These are phyloP conservation scores for Penicillium italicum DNA, from an alignment of 2,329 filamentous ascomycete genomes.

Conservation along the genomic window DNA sequence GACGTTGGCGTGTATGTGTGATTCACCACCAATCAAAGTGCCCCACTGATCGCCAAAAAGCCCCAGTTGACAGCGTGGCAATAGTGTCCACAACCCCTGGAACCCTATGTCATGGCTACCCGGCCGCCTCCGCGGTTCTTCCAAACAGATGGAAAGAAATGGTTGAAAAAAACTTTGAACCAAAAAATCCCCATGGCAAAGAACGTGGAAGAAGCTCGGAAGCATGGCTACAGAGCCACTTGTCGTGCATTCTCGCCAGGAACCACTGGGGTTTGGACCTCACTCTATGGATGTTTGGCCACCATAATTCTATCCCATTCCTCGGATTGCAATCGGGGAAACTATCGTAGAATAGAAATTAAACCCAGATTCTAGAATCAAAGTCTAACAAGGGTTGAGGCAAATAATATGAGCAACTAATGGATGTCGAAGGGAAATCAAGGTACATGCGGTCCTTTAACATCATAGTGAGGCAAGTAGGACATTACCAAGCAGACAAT, in stretches of 20 bases:
- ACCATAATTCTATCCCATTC: constrained; percentile 3
- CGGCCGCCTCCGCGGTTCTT: constrained; percentile 14
- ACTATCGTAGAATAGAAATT: not conserved
- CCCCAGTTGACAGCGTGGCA: constrained; percentile 7
- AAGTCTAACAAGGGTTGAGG: not conserved
- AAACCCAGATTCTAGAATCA: not conserved
- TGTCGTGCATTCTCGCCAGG: not conserved
- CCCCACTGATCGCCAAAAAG: not conserved
- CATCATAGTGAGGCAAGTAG: not conserved
- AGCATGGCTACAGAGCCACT: constrained; percentile 1
- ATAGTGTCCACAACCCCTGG: constrained; percentile 3
- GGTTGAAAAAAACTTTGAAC: not conserved
- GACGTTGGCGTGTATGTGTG: not conserved
- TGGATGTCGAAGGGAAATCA: not conserved
- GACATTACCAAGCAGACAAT: not conserved
- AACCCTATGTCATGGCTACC: constrained; percentile 15
- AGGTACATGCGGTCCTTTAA: not conserved
- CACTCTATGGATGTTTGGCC: constrained; percentile 1
- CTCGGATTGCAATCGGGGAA: not conserved
- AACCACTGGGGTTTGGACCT: not conserved
- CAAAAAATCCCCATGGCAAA: not conserved
- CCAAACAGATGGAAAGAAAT: not conserved
- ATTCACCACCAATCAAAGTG: not conserved
- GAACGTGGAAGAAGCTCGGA: constrained; percentile 8
- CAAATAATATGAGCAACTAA: not conserved